These are phyloP conservation scores for Metroxylon sagu DNA, from an alignment of 176 grass and related monocot species.

Conservation along the genomic window DNA sequence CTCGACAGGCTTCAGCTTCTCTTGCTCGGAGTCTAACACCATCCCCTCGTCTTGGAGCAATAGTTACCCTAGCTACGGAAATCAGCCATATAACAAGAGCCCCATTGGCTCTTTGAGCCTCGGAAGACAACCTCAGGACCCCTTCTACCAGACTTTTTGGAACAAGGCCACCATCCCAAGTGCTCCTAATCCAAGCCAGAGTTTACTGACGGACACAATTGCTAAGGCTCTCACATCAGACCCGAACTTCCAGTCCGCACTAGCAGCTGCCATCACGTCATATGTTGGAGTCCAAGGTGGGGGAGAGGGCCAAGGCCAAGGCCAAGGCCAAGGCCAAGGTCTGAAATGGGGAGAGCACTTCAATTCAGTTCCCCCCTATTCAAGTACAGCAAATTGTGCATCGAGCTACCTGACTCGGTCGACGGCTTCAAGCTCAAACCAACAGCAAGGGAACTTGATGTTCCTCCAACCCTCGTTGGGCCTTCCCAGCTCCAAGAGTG, in stretches of 20 bases:
- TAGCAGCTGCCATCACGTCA: constrained; percentile 58
- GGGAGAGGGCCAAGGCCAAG: constrained; percentile 2
- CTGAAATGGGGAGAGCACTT: constrained; percentile 49
- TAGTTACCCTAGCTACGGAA: constrained; percentile 40
- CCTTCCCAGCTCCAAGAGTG: constrained; percentile 32
- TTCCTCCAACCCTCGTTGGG: constrained; percentile 34
- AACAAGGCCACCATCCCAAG: constrained; percentile 17
- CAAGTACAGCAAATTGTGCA: constrained; percentile 11
- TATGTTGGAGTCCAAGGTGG: constrained; percentile 38
- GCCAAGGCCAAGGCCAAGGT: constrained; percentile 1
- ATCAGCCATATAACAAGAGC: constrained; percentile 28
- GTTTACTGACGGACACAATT: constrained; percentile 50
- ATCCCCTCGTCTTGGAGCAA: constrained; percentile 33
- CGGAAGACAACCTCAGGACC: constrained; percentile 13
- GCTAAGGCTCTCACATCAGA: constrained; percentile 70
- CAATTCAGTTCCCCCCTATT: constrained; percentile 15
- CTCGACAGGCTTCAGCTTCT: constrained; percentile 67
- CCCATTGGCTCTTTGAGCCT: constrained; percentile 17
- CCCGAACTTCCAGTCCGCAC: constrained; percentile 58
- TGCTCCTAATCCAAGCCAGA: neutral
- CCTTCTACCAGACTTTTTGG: constrained; percentile 28
- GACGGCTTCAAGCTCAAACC: constrained; percentile 14
- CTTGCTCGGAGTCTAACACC: constrained; percentile 36
- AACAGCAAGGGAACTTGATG: constrained; percentile 25
- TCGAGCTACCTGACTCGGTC: constrained; percentile 21